Percentiles rank a stretch among this genome's conserved stretches.
These are phyloP conservation scores for Ogataea allantospora DNA, from an alignment of 805 yeast genomes.

Conservation along the genomic window DNA sequence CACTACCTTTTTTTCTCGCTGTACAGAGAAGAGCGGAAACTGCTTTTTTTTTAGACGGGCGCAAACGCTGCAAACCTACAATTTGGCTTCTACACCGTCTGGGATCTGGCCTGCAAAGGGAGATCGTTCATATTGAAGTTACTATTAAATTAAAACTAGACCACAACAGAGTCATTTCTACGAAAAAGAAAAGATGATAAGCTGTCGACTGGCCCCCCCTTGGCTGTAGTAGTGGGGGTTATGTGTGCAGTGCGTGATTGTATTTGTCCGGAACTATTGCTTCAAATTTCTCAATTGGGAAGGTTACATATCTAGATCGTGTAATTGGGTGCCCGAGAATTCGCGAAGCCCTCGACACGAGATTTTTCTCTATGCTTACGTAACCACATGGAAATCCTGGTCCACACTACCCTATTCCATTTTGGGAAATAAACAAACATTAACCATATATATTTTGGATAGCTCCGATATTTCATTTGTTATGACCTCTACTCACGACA, in stretches of 20 bases:
- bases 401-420: constrained; percentile 3
- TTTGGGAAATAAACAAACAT: constrained; percentile 10
- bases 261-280: constrained; percentile 4
- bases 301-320: constrained; percentile 6
- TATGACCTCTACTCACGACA: constrained; percentile 17
- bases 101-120: no score
- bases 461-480: constrained; percentile 6
- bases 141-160: neutral
- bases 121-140: no score
- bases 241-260: constrained; percentile 4
- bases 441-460: constrained; percentile 6
- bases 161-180: neutral
- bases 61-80: no score
- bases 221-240: constrained; percentile 1
- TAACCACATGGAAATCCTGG: constrained; percentile 1
- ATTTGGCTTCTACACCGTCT: no score
- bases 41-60: neutral
- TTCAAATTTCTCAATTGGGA: constrained; percentile 3
- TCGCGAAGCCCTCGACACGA: neutral
- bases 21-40: neutral
- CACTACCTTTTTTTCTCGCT: constrained; percentile 6
- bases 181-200: constrained; percentile 18
- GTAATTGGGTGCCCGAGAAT: constrained; percentile 5
- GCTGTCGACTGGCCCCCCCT: neutral
- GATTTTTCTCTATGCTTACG: no score